Percentiles rank a stretch among this genome's conserved stretches.
Evolutionary conservation across 129 eudicot species (phyloP).

Genomic region (Pulicaria dysenterica): DNA sequence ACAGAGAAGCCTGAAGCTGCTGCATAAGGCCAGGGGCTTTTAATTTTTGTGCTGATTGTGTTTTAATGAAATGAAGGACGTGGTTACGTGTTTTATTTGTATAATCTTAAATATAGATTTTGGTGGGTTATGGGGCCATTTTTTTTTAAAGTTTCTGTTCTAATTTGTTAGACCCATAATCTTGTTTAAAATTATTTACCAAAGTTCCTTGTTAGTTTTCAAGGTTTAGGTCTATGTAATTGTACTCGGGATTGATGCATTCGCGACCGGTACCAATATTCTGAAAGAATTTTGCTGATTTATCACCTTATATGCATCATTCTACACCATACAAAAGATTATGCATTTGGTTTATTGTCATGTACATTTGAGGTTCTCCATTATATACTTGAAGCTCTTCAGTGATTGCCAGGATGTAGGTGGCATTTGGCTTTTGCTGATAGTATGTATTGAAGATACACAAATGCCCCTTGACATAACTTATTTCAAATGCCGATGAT

Average conservation of each 20-base stretch:
- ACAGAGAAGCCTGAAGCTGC: conserved; percentile 61
- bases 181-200: conserved; percentile 20
- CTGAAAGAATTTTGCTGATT: conserved; percentile 7
- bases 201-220: background rate
- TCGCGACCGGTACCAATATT: conserved; percentile 4
- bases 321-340: background rate
- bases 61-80: conserved; percentile 19
- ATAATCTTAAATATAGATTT: conserved; percentile 28
- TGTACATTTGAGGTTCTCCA: background rate
- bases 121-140: conserved; percentile 20
- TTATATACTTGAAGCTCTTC: background rate
- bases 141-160: conserved; percentile 5
- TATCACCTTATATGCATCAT: background rate
- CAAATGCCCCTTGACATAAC: too few species aligned
- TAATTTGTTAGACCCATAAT: conserved; percentile 30
- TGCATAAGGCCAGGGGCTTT: conserved; percentile 18
- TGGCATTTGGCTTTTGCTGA: too few species aligned
- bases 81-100: conserved; percentile 31
- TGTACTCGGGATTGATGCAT: conserved; percentile 4
- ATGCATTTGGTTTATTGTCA: background rate
- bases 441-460: too few species aligned
- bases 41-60: conserved; percentile 17
- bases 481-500: too few species aligned
- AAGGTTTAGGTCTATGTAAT: conserved; percentile 8
- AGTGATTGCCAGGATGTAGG: too few species aligned